Base-by-base conservation (phyloP, 1,284 basidiomycete species). In the Cystobasidiaceae sp. region DNA sequence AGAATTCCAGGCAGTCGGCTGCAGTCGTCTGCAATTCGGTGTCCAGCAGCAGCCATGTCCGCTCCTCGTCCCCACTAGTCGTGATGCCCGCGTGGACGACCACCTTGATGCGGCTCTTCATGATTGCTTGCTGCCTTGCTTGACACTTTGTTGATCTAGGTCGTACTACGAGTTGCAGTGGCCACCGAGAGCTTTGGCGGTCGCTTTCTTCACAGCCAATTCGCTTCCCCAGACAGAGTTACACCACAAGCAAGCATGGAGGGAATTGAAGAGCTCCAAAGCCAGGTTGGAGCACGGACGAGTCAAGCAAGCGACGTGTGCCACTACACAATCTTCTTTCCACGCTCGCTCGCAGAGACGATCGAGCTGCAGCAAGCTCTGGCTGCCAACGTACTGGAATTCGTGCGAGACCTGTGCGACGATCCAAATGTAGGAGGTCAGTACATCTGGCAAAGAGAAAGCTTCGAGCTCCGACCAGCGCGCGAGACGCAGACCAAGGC, bases 371-470 rank as follows among this genome's bases (percentile, higher is more conserved):
- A 48, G 51, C 61, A 49, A 28, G 61, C 61, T 25, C 21, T 43
- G 7, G 15, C 51, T 33, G 61, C 61, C 25, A 34, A 37, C 23
- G 37, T 64, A 27, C 52, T 64, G 33, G 46, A 33, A 19, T 43
- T 28, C 51, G 61, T 51, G 44, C 49, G 56, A 19, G 25, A 39
- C 19, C 61, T 67, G 25, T 52, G 57, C 49, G 28, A 52, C 17
- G 45, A 34, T 6, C 32, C 28, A n/a, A 23, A 54, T 23, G 25
- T 32, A 23, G 43, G 32, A 7, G 34, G 46, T 15, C 69, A 57
- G 23, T 76, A 76, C 60, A 70, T 76, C 27, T 76, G 75, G 75
- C 72, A 75, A 30, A 58, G 72, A 28, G 75, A 76, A 37, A 44
- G 66, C 3, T 75, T 74, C 13, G 54, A 65, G 1, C 54, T 75